Conservation (phyloP, 2,329 filamentous ascomycete genomes). For the Botrytis pseudocinerea region DNA sequence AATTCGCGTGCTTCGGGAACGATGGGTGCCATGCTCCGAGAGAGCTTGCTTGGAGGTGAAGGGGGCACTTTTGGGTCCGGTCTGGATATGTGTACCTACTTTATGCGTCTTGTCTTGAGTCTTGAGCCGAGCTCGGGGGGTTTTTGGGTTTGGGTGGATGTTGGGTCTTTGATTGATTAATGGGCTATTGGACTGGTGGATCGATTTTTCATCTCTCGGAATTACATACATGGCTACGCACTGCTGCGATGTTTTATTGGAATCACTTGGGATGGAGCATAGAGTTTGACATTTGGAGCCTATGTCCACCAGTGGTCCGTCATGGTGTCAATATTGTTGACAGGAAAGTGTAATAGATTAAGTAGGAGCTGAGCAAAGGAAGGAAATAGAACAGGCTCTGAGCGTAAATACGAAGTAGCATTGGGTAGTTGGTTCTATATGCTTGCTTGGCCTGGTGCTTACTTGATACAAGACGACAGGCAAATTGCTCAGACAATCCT, state of each 20-base stretch:
- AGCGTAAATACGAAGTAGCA: neutral
- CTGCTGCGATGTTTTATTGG: neutral
- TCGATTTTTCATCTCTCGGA: neutral
- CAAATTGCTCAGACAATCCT: neutral
- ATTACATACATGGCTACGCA: neutral
- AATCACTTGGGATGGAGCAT: neutral
- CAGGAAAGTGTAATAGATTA: neutral
- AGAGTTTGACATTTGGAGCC: neutral
- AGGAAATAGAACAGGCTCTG: neutral
- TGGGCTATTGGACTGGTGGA: neutral
- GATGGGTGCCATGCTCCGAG: neutral
- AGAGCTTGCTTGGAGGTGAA: neutral
- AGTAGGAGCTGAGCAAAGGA: neutral
- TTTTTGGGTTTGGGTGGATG: neutral
- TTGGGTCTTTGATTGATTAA: neutral
- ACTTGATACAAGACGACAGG: neutral
- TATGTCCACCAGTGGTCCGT: no score
- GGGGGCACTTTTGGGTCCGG: neutral
- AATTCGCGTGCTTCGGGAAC: neutral
- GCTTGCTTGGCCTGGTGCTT: neutral
- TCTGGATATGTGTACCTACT: neutral
- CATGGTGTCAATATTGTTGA: neutral
- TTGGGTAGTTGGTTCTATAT: neutral
- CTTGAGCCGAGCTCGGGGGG: neutral
- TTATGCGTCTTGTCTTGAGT: neutral